A percentile compares a stretch with the other conserved stretches of the same genome.
Conservation (phyloP, 345 rosid species). For the Aquilaria malaccensis region DNA sequence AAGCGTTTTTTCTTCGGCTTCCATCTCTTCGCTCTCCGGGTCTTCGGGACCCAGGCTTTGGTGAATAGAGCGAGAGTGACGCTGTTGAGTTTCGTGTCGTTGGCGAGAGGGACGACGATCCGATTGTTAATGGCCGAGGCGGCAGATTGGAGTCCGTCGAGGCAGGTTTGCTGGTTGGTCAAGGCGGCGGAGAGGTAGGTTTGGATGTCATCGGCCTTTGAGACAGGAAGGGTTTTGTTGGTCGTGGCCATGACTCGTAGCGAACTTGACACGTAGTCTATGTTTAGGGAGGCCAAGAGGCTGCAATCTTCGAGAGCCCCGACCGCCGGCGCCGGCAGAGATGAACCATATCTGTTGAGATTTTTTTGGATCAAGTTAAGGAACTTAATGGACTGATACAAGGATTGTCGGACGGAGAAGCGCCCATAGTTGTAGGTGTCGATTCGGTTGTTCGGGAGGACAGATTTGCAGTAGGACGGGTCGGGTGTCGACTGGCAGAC, state of each 20-base stretch:
- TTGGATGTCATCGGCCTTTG: slow-evolving; percentile 12
- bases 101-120: slow-evolving; percentile 3
- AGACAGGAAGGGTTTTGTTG: slow-evolving; percentile 1
- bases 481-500: slow-evolving; percentile 48
- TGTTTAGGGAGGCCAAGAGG: slow-evolving; percentile 13
- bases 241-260: neutral
- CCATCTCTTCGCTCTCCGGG: slow-evolving; percentile 1
- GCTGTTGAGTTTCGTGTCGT: slow-evolving; percentile 17
- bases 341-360: slow-evolving; percentile 23
- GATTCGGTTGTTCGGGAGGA: slow-evolving; percentile 21
- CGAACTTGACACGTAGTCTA: slow-evolving; percentile 16
- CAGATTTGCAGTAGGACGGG: slow-evolving; percentile 42
- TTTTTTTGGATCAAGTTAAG: slow-evolving; percentile 41
- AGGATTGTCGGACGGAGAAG: slow-evolving; percentile 48
- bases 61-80: slow-evolving; percentile 23
- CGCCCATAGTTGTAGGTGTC: slow-evolving; percentile 49
- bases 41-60: slow-evolving; percentile 4
- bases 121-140: neutral
- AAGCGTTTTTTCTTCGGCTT: slow-evolving; percentile 11
- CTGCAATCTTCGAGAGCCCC: slow-evolving; percentile 25
- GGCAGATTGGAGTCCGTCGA: slow-evolving; percentile 9
- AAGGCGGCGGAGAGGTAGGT: slow-evolving; percentile 22
- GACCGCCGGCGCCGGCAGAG: slow-evolving; percentile 27
- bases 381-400: slow-evolving; percentile 53
- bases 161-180: slow-evolving; percentile 23